phyloP scores from a whole-genome alignment of 129 eudicot species.

The Silybum marianum region DNA sequence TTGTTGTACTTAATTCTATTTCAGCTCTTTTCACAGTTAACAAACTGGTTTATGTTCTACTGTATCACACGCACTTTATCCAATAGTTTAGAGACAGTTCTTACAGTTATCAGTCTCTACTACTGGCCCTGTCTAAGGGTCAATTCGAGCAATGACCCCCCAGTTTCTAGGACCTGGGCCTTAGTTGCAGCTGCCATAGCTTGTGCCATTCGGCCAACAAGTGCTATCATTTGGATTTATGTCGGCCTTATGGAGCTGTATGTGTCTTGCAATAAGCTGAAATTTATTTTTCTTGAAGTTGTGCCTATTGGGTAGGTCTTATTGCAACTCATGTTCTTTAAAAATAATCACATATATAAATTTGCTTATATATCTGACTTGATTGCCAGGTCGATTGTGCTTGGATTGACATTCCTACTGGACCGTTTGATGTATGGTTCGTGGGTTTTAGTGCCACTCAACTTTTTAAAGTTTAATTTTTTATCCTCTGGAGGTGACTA shows the following conservation, averaged over 20 bases:
- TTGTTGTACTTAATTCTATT: slow-evolving; percentile 46
- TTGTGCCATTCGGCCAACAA: slow-evolving; percentile 91
- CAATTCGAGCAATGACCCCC: slow-evolving; percentile 24
- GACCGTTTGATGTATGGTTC: slow-evolving; percentile 88
- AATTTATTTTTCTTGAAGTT: slow-evolving; percentile 67
- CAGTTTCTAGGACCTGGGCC: slow-evolving; percentile 64
- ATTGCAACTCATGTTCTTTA: slow-evolving; percentile 6
- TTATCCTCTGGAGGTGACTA: slow-evolving; percentile 97
- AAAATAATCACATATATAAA: slow-evolving; percentile 3
- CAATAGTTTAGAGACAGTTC: slow-evolving; percentile 87
- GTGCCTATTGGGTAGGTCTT: slow-evolving; percentile 79
- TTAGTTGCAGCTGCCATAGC: slow-evolving; percentile 78
- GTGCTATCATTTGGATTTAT: slow-evolving; percentile 91
- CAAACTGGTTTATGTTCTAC: slow-evolving; percentile 96
- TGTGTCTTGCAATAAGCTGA: slow-evolving; percentile 51
- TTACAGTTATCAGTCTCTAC: slow-evolving; percentile 72
- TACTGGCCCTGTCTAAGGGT: slow-evolving; percentile 89
- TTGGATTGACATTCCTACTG: slow-evolving; percentile 65
- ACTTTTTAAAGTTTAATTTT: slow-evolving; percentile 89
- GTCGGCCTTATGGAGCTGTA: slow-evolving; percentile 74
- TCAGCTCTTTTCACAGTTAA: slow-evolving; percentile 85
- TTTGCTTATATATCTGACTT: slow-evolving; percentile 10
- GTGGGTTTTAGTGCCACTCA: slow-evolving; percentile 91
- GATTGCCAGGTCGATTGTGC: slow-evolving; percentile 58
- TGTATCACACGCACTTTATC: slow-evolving; percentile 87